Base-by-base conservation (phyloP, 2,329 filamentous ascomycete species). In the Verticillium alfalfae region DNA sequence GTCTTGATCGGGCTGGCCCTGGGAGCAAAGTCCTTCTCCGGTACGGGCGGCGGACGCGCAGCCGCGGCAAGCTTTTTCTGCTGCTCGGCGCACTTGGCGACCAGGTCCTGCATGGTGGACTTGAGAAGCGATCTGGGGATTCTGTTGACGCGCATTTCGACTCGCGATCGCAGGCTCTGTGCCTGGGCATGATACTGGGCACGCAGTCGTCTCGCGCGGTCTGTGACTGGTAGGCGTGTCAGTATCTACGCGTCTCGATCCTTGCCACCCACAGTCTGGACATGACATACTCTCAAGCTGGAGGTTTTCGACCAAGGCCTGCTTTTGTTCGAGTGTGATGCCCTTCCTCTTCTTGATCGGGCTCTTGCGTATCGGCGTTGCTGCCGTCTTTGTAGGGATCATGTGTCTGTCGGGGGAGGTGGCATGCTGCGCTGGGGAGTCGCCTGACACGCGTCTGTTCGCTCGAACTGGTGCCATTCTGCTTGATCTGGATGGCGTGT, bases 101-200 rank as follows among this genome's bases (percentile, higher is more conserved):
- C 73, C 9, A 98, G 81, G 55, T 97, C 93, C 61, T 88, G 87
- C 83, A 99, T 94, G 62, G 86, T 96, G 64, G 87, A 83, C 70
- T 89, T 91, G 63, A 94, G 88, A 65, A 97, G 78, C 16, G 88
- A 84, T 68, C 87, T 84, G 8, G 95, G 95, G 59, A 98, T 95
- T 60, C 95, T 88, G 72, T 97, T 97, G 73, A 98, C 85, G 76
- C 95, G 91, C 78, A 96, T 90, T 75, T 97, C 93, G 59, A 99
- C 89, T 64, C 94, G 89, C 63, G 92, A 88, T 64, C 90, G 86
- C 45, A 98, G 83, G 65, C 91, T 91, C 73, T 94, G 90, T 26
- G 93, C 91, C 75, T 97, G 93, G 10, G 96, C 84, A 63, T 90
- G 89, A 78, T 96, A 97, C 73, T 96, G 93, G 7, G 93, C 90